Conservation (phyloP, 768 basidiomycete species). For the Zangia roseola region DNA sequence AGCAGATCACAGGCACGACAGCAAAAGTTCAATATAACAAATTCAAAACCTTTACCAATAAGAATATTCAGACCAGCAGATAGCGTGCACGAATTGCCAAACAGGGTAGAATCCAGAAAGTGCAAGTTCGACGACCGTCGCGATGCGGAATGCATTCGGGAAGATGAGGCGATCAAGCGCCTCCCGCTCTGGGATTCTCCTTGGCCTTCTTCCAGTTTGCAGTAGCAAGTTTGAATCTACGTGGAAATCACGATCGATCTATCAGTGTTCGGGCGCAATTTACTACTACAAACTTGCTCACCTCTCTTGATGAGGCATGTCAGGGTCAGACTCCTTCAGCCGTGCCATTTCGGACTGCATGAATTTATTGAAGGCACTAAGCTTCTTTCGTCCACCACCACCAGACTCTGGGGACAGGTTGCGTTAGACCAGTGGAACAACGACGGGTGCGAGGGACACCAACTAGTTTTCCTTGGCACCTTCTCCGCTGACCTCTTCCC, state of each 20-base stretch:
- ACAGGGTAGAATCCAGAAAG: constrained; percentile 12
- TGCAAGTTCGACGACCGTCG: constrained; percentile 5
- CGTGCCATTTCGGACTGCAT: constrained; percentile 79
- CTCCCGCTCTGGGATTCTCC: constrained; percentile 54
- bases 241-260: constrained; percentile 7
- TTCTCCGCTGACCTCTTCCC: constrained; percentile 44
- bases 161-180: constrained; percentile 18
- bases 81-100: constrained; percentile 17
- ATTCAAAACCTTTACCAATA: constrained; percentile 32
- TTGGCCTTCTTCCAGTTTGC: constrained; percentile 76
- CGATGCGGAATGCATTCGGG: constrained; percentile 7
- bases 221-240: constrained; percentile 71
- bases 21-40: constrained; percentile 17
- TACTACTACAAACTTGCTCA: constrained; percentile 25
- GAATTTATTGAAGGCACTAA: constrained; percentile 78
- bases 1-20: constrained; percentile 4
- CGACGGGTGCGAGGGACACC: constrained; percentile 22
- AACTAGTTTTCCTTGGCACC: constrained; percentile 54
- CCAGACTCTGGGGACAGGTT: constrained; percentile 45
- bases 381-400: constrained; percentile 53
- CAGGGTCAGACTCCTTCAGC: constrained; percentile 72
- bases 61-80: constrained; percentile 25
- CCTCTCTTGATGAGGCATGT: constrained; percentile 73
- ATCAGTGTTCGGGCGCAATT: neutral
- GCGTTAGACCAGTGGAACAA: constrained; percentile 17